A percentile compares a stretch with the other conserved stretches of the same genome.
These are phyloP conservation scores for Nadsonia starkeyi-henricii DNA, from an alignment of 1,139 yeast genomes.

Conservation along the genomic window DNA sequence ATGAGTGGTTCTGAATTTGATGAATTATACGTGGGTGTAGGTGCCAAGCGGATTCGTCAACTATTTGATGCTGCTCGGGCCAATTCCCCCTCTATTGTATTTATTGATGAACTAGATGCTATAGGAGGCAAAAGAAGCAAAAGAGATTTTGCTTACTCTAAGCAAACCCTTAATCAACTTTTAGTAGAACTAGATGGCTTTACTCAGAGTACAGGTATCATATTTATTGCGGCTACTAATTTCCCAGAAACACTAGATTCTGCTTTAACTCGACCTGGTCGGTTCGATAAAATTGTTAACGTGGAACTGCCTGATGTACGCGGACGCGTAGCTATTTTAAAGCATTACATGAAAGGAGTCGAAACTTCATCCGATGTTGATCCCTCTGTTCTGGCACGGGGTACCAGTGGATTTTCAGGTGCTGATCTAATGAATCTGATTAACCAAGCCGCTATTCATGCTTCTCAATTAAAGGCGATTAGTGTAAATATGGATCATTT, in stretches of 20 bases:
- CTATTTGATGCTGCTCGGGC: slow-evolving; percentile 86
- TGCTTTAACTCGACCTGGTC: slow-evolving; percentile 95
- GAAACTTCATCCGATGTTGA: slow-evolving; percentile 78
- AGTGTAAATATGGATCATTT: slow-evolving; percentile 84
- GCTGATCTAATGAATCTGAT: slow-evolving; percentile 93
- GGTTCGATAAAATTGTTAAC: slow-evolving; percentile 90
- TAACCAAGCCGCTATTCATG: slow-evolving; percentile 95
- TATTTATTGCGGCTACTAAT: slow-evolving; percentile 95
- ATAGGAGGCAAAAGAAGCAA: slow-evolving; percentile 97
- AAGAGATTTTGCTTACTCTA: slow-evolving; percentile 93
- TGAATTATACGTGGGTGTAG: slow-evolving; percentile 96
- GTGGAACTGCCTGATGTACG: slow-evolving; percentile 97
- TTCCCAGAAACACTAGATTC: slow-evolving; percentile 94
- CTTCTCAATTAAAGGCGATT: slow-evolving; percentile 83
- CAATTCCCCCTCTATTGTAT: slow-evolving; percentile 91
- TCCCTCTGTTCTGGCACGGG: slow-evolving; percentile 80
- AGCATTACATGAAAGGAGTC: slow-evolving; percentile 84
- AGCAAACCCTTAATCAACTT: slow-evolving; percentile 90
- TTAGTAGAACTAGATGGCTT: slow-evolving; percentile 95
- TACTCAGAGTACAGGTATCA: slow-evolving; percentile 82
- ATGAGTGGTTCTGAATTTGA: slow-evolving; percentile 98
- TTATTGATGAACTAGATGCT: slow-evolving; percentile 94
- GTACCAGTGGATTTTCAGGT: slow-evolving; percentile 95
- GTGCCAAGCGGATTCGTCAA: slow-evolving; percentile 95
- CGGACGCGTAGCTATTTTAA: slow-evolving; percentile 85